A percentile compares a stretch with the other conserved stretches of the same genome.
These are phyloP conservation scores for Fusarium sp. DNA, from an alignment of 2,329 filamentous ascomycete species.

Conservation along the genomic window DNA sequence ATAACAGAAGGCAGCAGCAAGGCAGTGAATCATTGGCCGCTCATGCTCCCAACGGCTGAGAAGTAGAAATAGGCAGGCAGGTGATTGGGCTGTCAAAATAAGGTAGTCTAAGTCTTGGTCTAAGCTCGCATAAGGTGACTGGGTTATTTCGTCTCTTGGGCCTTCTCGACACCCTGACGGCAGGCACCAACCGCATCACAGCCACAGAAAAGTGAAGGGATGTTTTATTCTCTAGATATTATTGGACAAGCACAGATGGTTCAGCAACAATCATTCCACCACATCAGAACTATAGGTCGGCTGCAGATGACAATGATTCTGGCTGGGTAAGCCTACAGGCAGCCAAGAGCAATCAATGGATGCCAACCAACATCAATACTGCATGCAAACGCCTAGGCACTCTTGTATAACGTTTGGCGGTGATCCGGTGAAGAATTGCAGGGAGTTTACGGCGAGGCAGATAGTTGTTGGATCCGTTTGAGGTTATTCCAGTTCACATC, in stretches of 20 bases:
- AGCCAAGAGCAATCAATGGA: conserved; percentile 1
- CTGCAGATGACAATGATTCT: conserved; percentile 7
- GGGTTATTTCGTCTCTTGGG: background rate
- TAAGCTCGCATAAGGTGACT: background rate
- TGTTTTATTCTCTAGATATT: background rate
- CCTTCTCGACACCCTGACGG: background rate
- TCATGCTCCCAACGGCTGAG: too few relatives aligned
- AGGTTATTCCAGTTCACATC: background rate
- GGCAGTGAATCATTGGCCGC: conserved; percentile 11
- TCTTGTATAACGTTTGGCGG: background rate
- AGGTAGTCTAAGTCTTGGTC: background rate
- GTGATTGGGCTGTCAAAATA: background rate
- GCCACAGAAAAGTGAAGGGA: conserved; percentile 4
- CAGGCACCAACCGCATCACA: conserved; percentile 19
- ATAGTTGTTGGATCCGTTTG: background rate
- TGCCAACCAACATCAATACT: background rate
- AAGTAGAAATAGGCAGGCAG: too few relatives aligned
- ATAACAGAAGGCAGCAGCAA: background rate
- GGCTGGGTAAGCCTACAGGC: background rate
- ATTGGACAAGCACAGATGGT: conserved; percentile 8
- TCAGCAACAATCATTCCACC: conserved; percentile 19
- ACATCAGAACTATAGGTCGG: conserved; percentile 3
- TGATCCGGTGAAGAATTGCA: background rate
- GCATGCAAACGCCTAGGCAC: background rate
- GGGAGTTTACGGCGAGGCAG: background rate